These are phyloP conservation scores for Musa beccarii DNA, from an alignment of 176 grass and related monocot genomes.

Conservation along the genomic window DNA sequence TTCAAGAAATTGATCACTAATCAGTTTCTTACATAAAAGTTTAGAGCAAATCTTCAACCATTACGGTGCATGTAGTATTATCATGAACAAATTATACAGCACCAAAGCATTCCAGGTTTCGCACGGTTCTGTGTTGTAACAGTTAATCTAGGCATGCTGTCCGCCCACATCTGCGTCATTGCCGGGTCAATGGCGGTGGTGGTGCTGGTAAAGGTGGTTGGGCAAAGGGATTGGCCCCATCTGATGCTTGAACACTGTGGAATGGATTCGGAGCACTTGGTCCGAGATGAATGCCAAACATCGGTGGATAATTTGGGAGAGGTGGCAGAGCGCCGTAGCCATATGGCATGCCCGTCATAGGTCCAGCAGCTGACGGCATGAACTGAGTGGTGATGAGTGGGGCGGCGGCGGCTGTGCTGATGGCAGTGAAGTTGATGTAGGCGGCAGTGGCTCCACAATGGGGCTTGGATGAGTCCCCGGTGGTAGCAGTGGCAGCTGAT, in stretches of 20 bases:
- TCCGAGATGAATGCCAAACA: slow-evolving; percentile 22
- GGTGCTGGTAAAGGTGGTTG: slow-evolving; percentile 27
- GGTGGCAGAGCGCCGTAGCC: slow-evolving; percentile 14
- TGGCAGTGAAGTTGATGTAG: slow-evolving; percentile 17
- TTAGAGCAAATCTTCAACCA: too few relatives aligned
- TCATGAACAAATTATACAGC: too few relatives aligned
- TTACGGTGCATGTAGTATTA: too few relatives aligned
- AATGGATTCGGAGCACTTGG: slow-evolving; percentile 23
- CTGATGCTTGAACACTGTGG: slow-evolving; percentile 27
- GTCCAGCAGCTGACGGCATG: slow-evolving; percentile 29
- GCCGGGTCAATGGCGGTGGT: slow-evolving; percentile 31
- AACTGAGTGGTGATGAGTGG: slow-evolving; percentile 15
- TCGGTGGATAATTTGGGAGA: slow-evolving; percentile 25
- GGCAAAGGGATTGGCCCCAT: slow-evolving; percentile 18
- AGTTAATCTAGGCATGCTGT: too few relatives aligned
- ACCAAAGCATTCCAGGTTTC: too few relatives aligned
- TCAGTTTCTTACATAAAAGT: too few relatives aligned
- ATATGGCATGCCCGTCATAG: slow-evolving; percentile 28
- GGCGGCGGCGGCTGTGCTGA: slow-evolving; percentile 10
- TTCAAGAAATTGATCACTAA: too few relatives aligned
- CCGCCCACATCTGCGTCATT: background rate
- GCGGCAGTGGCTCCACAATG: background rate
- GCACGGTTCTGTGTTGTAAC: too few relatives aligned
- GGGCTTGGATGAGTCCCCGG: slow-evolving; percentile 18
- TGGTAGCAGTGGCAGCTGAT: slow-evolving; percentile 31